Base-by-base conservation (phyloP, 768 basidiomycete species). In the Auriscalpium microsporum region DNA sequence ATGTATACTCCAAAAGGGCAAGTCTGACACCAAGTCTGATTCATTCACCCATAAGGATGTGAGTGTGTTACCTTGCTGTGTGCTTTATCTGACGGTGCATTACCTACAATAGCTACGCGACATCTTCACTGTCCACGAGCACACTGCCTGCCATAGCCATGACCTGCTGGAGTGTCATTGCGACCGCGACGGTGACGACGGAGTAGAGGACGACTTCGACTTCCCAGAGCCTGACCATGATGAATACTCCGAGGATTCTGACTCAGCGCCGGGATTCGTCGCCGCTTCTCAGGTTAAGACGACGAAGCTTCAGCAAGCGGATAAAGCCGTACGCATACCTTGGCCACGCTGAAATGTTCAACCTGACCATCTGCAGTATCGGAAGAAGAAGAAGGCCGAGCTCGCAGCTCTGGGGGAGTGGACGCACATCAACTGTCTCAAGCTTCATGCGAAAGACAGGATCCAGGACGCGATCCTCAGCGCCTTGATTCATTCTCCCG, bases 41-140 rank as follows among this genome's bases (percentile, higher is more conserved):
- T 90, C 92, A 2, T 94, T 95, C 71, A 86, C 84, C 8, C 77
- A 81, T 40, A 89, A 87, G 73, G 92, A 94, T 67, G 92, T 94
- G 55, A 59, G 82, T 71, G 10, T 21, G 34, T 35, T 56, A 42
- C 55, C 33, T 55, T 42, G 34, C 37, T 34, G 50, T 57, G 53
- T 57, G 51, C 17, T 14, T 10, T 48, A 42, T 57, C 56, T 40
- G 35, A 23, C 46, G 58, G 52, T 51, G 28, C 14, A 28, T 58
- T 37, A 54, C 44, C 33, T 45, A 40, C 14, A 49, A 19, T 65
- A 98, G 89, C 80, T 98, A 45, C 85, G 86, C 38, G 92, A 94
- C 67, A 90, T 98, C 60, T 98, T 97, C 71, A 85, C 83, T n/a
- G 75, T 96, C 45, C 83, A 94, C 69, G 73, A 77, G 0, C 74